A percentile compares a stretch with the other conserved stretches of the same genome.
phyloP scores from a whole-genome alignment of 441 rosid species.

The Adansonia gregorii region DNA sequence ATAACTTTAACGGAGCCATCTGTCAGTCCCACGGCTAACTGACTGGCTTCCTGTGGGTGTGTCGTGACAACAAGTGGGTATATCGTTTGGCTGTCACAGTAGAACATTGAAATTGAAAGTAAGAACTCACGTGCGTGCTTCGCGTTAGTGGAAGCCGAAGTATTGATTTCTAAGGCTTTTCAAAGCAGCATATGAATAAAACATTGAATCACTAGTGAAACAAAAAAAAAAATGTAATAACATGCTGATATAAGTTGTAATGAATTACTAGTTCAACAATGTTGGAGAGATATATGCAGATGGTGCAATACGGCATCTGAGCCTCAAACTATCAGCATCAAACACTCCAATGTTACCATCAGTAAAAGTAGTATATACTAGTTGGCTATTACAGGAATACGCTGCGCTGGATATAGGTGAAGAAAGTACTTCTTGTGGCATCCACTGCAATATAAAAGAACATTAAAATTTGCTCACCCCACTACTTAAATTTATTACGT shows the following conservation, averaged over 20 bases:
- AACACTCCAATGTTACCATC: constrained; percentile 73
- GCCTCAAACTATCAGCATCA: constrained; percentile 57
- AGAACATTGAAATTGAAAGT: background rate
- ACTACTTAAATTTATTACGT: background rate
- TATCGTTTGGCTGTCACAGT: constrained; percentile 44
- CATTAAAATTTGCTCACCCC: constrained; percentile 13
- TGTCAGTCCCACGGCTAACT: constrained; percentile 58
- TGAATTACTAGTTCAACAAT: constrained; percentile 47
- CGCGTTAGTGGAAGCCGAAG: background rate
- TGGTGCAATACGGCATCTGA: constrained; percentile 70
- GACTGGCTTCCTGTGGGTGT: constrained; percentile 69
- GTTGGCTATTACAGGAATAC: constrained; percentile 69
- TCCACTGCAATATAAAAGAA: constrained; percentile 53
- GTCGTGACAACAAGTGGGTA: constrained; percentile 60
- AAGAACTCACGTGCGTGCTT: background rate
- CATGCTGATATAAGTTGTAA: constrained; percentile 8
- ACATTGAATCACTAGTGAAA: background rate
- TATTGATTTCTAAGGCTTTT: background rate
- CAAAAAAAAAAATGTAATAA: background rate
- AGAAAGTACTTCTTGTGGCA: constrained; percentile 64
- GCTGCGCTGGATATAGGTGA: constrained; percentile 60
- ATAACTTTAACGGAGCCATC: constrained; percentile 66
- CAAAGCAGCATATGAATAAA: background rate
- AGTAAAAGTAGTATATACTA: constrained; percentile 56
- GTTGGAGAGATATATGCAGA: constrained; percentile 56